Conservation (phyloP, 805 yeast species). For the Starmerella vaccinii region DNA sequence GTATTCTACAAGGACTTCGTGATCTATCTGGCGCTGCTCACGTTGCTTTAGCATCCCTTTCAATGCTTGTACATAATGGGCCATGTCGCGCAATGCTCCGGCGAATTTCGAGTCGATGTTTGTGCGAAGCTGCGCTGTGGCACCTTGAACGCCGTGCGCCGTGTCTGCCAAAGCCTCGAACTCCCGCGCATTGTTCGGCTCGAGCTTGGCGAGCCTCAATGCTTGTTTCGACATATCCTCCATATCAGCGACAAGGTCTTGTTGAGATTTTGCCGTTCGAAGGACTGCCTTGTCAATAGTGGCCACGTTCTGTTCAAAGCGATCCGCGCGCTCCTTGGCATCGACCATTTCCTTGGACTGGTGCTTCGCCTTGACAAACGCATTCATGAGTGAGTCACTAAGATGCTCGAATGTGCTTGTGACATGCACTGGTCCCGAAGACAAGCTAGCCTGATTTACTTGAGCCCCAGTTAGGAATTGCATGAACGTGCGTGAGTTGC, state of each 20-base stretch:
- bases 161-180: conserved; percentile 42
- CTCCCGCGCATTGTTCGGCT: conserved; percentile 34
- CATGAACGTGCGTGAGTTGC: conserved; percentile 58
- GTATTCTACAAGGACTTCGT: conserved; percentile 76
- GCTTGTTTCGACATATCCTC: conserved; percentile 61
- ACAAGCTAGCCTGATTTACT: neutral
- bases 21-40: conserved; percentile 84
- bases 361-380: conserved; percentile 64
- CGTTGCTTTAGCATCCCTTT: conserved; percentile 66
- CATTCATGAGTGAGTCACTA: conserved; percentile 88
- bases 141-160: conserved; percentile 36
- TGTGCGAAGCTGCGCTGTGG: conserved; percentile 38
- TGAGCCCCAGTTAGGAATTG: conserved; percentile 46
- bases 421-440: conserved; percentile 2
- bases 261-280: conserved; percentile 61
- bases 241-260: conserved; percentile 63
- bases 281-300: conserved; percentile 71
- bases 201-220: conserved; percentile 51
- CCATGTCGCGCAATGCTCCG: conserved; percentile 74
- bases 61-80: conserved; percentile 61
- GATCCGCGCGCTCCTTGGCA: conserved; percentile 70
- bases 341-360: conserved; percentile 68
- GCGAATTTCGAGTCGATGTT: conserved; percentile 69
- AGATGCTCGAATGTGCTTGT: conserved; percentile 47
- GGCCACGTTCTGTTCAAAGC: conserved; percentile 69